Conservation (phyloP, 345 rosid genomes). For the Arabis alpina region DNA sequence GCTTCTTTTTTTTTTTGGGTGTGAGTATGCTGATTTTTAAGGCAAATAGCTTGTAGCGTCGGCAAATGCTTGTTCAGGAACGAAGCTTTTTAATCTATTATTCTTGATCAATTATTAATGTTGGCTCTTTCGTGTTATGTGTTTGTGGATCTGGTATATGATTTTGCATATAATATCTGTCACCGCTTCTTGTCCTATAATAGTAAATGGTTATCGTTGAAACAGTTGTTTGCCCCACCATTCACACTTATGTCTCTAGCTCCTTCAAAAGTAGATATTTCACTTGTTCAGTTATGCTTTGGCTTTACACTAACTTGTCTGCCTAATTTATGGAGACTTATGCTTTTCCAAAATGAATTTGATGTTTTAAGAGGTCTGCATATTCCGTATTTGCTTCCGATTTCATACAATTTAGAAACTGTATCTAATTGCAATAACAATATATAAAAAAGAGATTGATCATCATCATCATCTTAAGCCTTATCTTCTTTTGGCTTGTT, state of each 20-base stretch:
- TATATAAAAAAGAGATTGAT: not conserved
- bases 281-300: not conserved
- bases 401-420: not conserved
- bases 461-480: constrained; percentile 29
- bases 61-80: constrained; percentile 31
- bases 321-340: not conserved
- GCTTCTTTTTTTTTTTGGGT: constrained; percentile 12
- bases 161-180: constrained; percentile 12
- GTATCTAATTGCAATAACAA: not conserved
- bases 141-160: constrained; percentile 24
- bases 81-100: constrained; percentile 17
- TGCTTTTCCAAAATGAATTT: not conserved
- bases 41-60: constrained; percentile 40
- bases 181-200: constrained; percentile 30
- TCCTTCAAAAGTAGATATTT: not conserved
- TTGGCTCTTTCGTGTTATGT: not conserved
- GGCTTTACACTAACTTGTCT: constrained; percentile 1
- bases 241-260: constrained; percentile 8
- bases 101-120: constrained; percentile 20
- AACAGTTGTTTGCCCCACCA: constrained; percentile 37
- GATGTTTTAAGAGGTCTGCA: not conserved
- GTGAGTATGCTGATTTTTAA: constrained; percentile 41
- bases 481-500: constrained; percentile 30
- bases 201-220: constrained; percentile 26
- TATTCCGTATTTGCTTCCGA: not conserved